Percentiles rank a stretch among this genome's conserved stretches.
Conservation (phyloP, 1,139 yeast genomes). For the Geotrichum fermentans region DNA sequence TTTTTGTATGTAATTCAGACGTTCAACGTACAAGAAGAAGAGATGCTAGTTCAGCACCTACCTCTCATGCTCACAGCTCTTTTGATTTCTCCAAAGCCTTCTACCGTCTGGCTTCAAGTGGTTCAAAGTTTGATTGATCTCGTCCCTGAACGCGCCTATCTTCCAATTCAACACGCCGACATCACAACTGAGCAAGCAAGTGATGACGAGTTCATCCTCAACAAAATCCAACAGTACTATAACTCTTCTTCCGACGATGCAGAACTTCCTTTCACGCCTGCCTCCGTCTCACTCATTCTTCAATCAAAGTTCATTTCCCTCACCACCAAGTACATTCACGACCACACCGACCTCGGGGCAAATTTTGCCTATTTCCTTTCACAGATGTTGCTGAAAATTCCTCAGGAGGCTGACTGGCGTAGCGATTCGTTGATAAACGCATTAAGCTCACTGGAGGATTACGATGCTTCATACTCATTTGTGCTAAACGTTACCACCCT, state of each 20-base stretch:
- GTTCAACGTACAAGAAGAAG: slow-evolving; percentile 80
- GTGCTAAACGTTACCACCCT: slow-evolving; percentile 49
- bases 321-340: slow-evolving; percentile 34
- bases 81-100: slow-evolving; percentile 28
- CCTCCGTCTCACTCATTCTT: slow-evolving; percentile 44
- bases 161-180: slow-evolving; percentile 44
- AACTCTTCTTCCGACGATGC: slow-evolving; percentile 30
- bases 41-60: slow-evolving; percentile 68
- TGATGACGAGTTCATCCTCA: slow-evolving; percentile 28
- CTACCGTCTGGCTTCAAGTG: slow-evolving; percentile 37
- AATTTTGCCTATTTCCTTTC: slow-evolving; percentile 43
- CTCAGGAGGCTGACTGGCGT: slow-evolving; percentile 38
- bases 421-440: slow-evolving; percentile 36
- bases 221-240: slow-evolving; percentile 37
- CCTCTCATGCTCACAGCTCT: slow-evolving; percentile 61
- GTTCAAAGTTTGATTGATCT: slow-evolving; percentile 43
- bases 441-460: slow-evolving; percentile 25
- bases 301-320: slow-evolving; percentile 39
- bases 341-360: slow-evolving; percentile 26
- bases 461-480: slow-evolving; percentile 15
- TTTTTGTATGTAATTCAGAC: slow-evolving; percentile 55
- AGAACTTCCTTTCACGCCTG: slow-evolving; percentile 44
- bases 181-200: slow-evolving; percentile 24
- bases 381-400: slow-evolving; percentile 46
- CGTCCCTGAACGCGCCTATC: slow-evolving; percentile 57